phyloP scores from a whole-genome alignment of 2,329 filamentous ascomycete species.

The Bisporella sp. region DNA sequence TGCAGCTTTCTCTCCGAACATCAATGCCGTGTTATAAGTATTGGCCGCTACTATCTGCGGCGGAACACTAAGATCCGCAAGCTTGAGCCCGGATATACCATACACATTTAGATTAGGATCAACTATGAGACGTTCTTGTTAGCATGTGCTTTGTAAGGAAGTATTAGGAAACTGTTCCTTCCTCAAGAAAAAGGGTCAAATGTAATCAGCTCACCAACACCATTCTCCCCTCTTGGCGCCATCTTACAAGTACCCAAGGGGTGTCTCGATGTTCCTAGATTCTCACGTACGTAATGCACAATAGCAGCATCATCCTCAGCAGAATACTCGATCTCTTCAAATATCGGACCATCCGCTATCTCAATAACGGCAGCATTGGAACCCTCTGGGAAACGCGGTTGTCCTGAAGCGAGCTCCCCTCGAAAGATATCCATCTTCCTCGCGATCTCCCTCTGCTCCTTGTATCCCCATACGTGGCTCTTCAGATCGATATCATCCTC shows the following conservation, averaged over 20 bases:
- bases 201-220: slow-evolving; percentile 18
- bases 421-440: slow-evolving; percentile 45
- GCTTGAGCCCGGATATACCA: slow-evolving; percentile 29
- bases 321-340: slow-evolving; percentile 29
- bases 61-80: slow-evolving; percentile 32
- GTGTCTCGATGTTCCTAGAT: slow-evolving; percentile 30
- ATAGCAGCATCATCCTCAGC: slow-evolving; percentile 25
- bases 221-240: slow-evolving; percentile 26
- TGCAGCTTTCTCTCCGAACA: slow-evolving; percentile 31
- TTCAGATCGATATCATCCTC: slow-evolving; percentile 41
- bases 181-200: no score
- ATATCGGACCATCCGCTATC: neutral
- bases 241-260: slow-evolving; percentile 32
- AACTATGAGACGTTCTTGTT: slow-evolving; percentile 3
- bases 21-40: slow-evolving; percentile 34
- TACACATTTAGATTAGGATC: slow-evolving; percentile 28
- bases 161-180: no score
- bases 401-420: slow-evolving; percentile 33
- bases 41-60: slow-evolving; percentile 36
- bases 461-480: slow-evolving; percentile 54
- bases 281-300: slow-evolving; percentile 32
- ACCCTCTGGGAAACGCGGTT: slow-evolving; percentile 34
- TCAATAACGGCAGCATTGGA: slow-evolving; percentile 30
- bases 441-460: slow-evolving; percentile 51
- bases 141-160: no score